Evolutionary conservation across 2,329 filamentous ascomycete genomes (phyloP).

Genomic region (Fusarium praegraminearum): DNA sequence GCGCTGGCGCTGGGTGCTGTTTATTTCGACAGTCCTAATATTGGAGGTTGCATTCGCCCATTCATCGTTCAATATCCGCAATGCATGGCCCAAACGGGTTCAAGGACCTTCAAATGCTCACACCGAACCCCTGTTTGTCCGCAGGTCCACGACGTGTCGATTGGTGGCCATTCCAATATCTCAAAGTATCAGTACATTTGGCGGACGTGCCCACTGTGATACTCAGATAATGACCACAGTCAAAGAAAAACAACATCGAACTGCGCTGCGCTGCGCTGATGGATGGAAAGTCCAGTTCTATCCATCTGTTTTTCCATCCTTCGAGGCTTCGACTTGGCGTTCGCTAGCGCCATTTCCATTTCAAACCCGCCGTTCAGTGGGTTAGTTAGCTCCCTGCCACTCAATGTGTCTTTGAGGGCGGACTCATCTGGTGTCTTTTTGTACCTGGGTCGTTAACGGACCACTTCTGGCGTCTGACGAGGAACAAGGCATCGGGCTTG

Average conservation of each 20-base stretch:
- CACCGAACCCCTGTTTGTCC: constrained; percentile 44
- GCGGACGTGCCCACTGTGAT: constrained; percentile 15
- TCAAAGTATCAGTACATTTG: constrained; percentile 43
- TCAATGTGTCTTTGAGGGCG: constrained; percentile 5
- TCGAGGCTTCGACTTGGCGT: constrained; percentile 44
- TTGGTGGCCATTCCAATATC: constrained; percentile 39
- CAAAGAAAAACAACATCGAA: constrained; percentile 13
- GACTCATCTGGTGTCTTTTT: not conserved
- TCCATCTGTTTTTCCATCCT: constrained; percentile 43
- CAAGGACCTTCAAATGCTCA: constrained; percentile 43
- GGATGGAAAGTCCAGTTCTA: constrained; percentile 31
- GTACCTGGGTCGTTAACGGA: constrained; percentile 4
- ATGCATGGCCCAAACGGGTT: constrained; percentile 42
- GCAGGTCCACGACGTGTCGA: constrained; percentile 45
- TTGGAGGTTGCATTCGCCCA: constrained; percentile 37
- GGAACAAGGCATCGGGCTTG: not conserved
- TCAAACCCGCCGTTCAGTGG: constrained; percentile 38
- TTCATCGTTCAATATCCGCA: constrained; percentile 38
- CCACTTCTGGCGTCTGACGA: not conserved
- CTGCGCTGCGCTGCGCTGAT: not conserved
- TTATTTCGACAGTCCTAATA: constrained; percentile 34
- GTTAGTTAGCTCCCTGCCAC: constrained; percentile 29
- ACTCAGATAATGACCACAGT: constrained; percentile 7
- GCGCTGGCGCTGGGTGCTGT: constrained; percentile 21
- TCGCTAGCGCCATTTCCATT: constrained; percentile 43